Evolutionary conservation across 2,329 filamentous ascomycete species (phyloP).

Genomic region (Cadophora gregata): DNA sequence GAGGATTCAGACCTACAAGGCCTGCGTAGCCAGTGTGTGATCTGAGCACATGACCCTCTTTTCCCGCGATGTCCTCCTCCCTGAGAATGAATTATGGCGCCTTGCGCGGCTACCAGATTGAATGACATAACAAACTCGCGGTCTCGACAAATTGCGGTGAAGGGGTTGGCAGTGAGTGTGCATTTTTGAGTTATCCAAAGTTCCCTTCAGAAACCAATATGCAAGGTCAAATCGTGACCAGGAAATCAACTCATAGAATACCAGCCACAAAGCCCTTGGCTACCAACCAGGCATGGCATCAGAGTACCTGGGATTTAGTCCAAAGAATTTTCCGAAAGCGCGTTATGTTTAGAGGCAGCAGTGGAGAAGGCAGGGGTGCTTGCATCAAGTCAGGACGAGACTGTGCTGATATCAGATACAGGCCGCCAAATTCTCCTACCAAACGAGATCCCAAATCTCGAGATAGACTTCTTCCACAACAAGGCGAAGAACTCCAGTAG

Average conservation of each 20-base stretch:
- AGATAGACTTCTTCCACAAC: not conserved
- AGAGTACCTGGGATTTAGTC: not conserved
- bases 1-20: not conserved
- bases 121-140: not conserved
- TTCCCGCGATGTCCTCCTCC: not conserved
- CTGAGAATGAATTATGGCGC: not conserved
- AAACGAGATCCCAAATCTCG: not conserved
- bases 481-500: not conserved
- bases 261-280: not conserved
- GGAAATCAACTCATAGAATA: not conserved
- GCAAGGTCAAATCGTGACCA: not conserved
- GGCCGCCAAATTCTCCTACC: not conserved
- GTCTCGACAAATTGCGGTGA: constrained; percentile 5
- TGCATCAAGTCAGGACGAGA: not conserved
- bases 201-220: not conserved
- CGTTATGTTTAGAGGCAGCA: not conserved
- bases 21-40: not conserved
- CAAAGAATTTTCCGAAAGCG: not conserved
- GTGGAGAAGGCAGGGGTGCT: not conserved
- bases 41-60: constrained; percentile 11
- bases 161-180: not conserved
- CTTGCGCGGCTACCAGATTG: not conserved
- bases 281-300: not conserved
- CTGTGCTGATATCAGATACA: not conserved
- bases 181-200: not conserved